Evolutionary conservation across 177 flowering plant species (phyloP), one percentile per base, ranked within the genome.

Genomic region (Tripterygium wilfordii): DNA sequence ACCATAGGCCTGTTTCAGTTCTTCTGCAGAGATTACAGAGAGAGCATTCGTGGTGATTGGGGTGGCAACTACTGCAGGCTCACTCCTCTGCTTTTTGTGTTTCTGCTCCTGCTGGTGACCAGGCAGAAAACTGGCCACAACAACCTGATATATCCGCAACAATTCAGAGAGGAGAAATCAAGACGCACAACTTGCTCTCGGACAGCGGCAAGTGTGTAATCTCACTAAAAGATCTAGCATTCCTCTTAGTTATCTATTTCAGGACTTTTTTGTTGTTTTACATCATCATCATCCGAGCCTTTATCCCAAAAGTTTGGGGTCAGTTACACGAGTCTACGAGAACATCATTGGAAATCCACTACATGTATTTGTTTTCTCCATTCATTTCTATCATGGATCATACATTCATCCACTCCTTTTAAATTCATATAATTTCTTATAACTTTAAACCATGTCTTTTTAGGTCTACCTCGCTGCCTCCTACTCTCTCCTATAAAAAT

Each of bases 101-200:
- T 68, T 73, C 31, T 58, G 73, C 57, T 70, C 79, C 57, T 31
- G 69, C 55, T 75, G 76, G 36, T 68, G 72, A 30, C 84, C 80
- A 6, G 68, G 68, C 7, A 73, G 55, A 49, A 79, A 76, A 60
- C 79, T 72, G 30, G 75, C 84, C 30, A 79, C 68, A 10, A 79
- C 72, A 54, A 79, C 68, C 84, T 79, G 75, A 36, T 31, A 40
- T 27, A 62, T 12, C 12, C 28, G 21, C 33, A 27, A 43, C 13
- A 24, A 15, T 27, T 51, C 24, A 49, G 39, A 28, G 26, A 48
- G 6, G 20, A 13, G 4, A 15, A 22, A 33, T 38, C 20, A 36
- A 32, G 15, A 16, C 3, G 1, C 9, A 49, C 25, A 26, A 26
- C 38, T 8, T 7, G 33, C 12, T 7, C 7, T 30, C 8, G 33